Conservation (phyloP, 192 early-diverging fungal genomes). For the Backusella morwellensis region DNA sequence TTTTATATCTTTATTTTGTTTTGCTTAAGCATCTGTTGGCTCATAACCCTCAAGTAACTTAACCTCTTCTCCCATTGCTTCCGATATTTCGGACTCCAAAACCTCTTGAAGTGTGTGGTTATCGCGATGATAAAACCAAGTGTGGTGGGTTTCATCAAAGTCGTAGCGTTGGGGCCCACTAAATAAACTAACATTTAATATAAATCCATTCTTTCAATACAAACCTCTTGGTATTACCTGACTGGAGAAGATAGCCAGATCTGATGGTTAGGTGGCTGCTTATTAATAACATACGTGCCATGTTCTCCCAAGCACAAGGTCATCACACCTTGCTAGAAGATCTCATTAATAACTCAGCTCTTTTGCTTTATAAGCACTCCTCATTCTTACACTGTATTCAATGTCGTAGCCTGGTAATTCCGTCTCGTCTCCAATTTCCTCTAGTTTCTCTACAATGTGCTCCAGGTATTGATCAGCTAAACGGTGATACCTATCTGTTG, state of each 20-base stretch:
- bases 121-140: conserved; percentile 80
- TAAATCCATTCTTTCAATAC: neutral
- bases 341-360: neutral
- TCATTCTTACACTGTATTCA: conserved; percentile 67
- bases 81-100: conserved; percentile 65
- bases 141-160: conserved; percentile 51
- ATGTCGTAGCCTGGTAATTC: conserved; percentile 75
- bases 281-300: conserved; percentile 96
- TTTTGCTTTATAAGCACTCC: too few species aligned
- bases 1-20: neutral
- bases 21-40: neutral
- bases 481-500: conserved; percentile 58
- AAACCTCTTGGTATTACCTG: conserved; percentile 33
- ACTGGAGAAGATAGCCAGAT: conserved; percentile 96
- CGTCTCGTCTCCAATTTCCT: conserved; percentile 70
- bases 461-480: conserved; percentile 63
- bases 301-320: conserved; percentile 73
- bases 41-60: conserved; percentile 39
- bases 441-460: conserved; percentile 66
- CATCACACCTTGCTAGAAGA: conserved; percentile 74
- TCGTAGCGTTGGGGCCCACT: conserved; percentile 90
- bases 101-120: conserved; percentile 66
- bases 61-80: conserved; percentile 44
- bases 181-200: neutral
- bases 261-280: conserved; percentile 97